Percentiles rank a stretch among this genome's conserved stretches.
These are phyloP conservation scores for Paraphoma sp. DNA, from an alignment of 2,329 filamentous ascomycete species.

Conservation along the genomic window DNA sequence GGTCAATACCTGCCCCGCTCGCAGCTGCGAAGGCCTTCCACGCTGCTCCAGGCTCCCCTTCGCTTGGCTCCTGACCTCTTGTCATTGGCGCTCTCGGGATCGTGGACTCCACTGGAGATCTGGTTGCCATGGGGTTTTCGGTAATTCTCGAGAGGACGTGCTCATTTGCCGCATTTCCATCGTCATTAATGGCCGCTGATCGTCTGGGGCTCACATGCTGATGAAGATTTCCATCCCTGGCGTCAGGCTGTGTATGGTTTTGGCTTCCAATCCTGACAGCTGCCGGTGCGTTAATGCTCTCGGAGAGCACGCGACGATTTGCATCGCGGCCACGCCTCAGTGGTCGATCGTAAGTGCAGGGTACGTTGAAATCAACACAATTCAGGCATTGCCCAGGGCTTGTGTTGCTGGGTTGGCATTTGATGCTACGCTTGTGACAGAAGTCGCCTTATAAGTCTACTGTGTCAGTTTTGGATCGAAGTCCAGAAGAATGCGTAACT, in stretches of 20 bases:
- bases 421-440: conserved; percentile 58
- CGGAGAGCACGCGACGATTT: conserved; percentile 10
- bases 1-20: conserved; percentile 58
- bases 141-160: not conserved
- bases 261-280: not conserved
- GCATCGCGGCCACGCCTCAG: conserved; percentile 5
- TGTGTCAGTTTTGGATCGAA: too few relatives aligned
- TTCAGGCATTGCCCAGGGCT: conserved; percentile 4
- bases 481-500: too few relatives aligned
- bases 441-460: conserved; percentile 48
- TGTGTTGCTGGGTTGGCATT: conserved; percentile 45
- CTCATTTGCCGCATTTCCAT: not conserved
- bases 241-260: not conserved
- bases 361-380: conserved; percentile 9
- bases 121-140: too few relatives aligned
- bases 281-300: not conserved
- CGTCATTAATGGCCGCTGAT: not conserved
- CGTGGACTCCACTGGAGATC: not conserved
- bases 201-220: too few relatives aligned
- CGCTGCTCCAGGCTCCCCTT: not conserved
- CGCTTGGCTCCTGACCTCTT: not conserved
- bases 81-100: not conserved
- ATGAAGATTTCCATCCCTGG: too few relatives aligned
- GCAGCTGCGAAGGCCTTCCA: conserved; percentile 41
- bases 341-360: conserved; percentile 10